Conservation (phyloP, 805 yeast genomes). For the Candida golubevii region DNA sequence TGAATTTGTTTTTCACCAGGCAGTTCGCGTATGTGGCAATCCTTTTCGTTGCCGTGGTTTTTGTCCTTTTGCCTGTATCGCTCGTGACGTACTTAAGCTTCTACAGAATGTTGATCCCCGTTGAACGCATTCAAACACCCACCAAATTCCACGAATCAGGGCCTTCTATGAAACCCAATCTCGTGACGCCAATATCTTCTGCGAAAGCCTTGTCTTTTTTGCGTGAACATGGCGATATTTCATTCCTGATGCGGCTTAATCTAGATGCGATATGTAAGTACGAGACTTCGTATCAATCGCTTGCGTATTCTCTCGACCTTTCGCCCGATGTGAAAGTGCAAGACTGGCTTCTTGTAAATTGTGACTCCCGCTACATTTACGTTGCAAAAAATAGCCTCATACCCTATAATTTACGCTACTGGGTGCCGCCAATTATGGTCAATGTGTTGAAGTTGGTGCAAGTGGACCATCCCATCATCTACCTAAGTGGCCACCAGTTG, state of each 20-base stretch:
- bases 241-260: conserved; percentile 15
- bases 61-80: conserved; percentile 33
- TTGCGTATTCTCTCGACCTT: conserved; percentile 10
- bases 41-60: conserved; percentile 19
- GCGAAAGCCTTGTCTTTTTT: conserved; percentile 8
- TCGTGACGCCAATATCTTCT: conserved; percentile 4
- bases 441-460: conserved; percentile 16
- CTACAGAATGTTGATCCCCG: conserved; percentile 33
- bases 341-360: conserved; percentile 21
- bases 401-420: conserved; percentile 34
- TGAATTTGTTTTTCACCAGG: conserved; percentile 13
- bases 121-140: conserved; percentile 14
- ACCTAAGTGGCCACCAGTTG: conserved; percentile 12
- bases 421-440: conserved; percentile 34
- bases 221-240: conserved; percentile 9
- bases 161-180: not conserved
- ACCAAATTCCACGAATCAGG: conserved; percentile 5
- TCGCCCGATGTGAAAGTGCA: not conserved
- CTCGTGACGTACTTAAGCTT: conserved; percentile 32
- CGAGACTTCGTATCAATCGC: conserved; percentile 18
- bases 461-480: conserved; percentile 11
- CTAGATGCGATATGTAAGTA: conserved; percentile 24
- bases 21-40: conserved; percentile 12
- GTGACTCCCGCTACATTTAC: conserved; percentile 30
- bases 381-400: conserved; percentile 27